A percentile compares a stretch with the other conserved stretches of the same genome.
Evolutionary conservation across 116 monocot genomes (phyloP).

Genomic region (Zostera marina): DNA sequence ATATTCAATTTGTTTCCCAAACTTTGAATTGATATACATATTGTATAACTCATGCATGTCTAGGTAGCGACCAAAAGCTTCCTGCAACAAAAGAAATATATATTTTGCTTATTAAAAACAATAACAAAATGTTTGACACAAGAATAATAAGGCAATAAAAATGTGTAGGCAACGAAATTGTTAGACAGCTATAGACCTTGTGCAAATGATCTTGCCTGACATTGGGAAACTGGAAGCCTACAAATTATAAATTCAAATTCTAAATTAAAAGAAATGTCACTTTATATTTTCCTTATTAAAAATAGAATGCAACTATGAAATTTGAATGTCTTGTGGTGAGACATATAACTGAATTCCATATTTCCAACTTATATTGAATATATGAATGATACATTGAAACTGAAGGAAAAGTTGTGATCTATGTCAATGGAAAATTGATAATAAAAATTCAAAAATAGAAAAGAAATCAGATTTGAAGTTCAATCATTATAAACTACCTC

Average conservation of each 20-base stretch:
- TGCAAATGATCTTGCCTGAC: not conserved
- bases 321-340: no score
- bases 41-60: constrained; percentile 95
- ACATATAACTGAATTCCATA: no score
- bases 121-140: no score
- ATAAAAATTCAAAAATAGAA: not conserved
- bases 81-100: constrained; percentile 28
- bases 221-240: not conserved
- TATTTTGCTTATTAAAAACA: not conserved
- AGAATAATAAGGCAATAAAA: not conserved
- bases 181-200: not conserved
- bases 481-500: constrained; percentile 36
- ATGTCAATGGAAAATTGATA: not conserved
- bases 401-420: no score
- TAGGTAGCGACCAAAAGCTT: constrained; percentile 84
- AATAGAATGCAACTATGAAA: no score
- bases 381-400: no score
- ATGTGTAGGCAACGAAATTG: not conserved
- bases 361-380: no score
- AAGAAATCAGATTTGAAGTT: not conserved
- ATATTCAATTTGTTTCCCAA: constrained; percentile 72
- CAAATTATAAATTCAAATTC: not conserved
- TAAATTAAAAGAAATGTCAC: not conserved
- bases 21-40: constrained; percentile 90
- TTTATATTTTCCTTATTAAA: not conserved